Percentiles rank a stretch among this genome's conserved stretches.
These are phyloP conservation scores for Allomyces arbusculus DNA, from an alignment of 192 early-diverging fungal species.

Conservation along the genomic window DNA sequence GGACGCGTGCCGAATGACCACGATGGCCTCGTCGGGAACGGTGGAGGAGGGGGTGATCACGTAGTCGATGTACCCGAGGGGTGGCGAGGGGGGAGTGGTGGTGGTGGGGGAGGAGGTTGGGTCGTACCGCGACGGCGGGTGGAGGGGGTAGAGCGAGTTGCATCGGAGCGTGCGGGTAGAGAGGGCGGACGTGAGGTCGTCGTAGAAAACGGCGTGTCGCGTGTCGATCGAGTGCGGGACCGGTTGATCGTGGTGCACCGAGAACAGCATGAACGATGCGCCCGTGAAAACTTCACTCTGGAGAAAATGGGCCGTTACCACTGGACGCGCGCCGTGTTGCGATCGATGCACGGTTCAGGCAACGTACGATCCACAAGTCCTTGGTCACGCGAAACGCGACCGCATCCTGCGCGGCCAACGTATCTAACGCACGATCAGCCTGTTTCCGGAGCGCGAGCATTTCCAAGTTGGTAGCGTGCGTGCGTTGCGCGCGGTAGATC, in stretches of 20 bases:
- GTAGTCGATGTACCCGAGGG: neutral
- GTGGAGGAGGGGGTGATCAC: neutral
- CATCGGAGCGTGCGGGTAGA: neutral
- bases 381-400: neutral
- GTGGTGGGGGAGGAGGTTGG: neutral
- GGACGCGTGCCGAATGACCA: neutral
- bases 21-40: neutral
- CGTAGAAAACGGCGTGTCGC: neutral
- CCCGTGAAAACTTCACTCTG: neutral
- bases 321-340: neutral
- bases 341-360: neutral
- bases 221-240: neutral
- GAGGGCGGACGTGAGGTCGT: neutral
- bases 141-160: neutral
- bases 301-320: neutral
- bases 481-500: neutral
- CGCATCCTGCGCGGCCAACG: neutral
- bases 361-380: neutral
- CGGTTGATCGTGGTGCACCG: neutral
- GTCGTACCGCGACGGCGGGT: neutral
- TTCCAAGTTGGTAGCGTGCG: neutral
- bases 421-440: neutral
- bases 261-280: too few relatives aligned
- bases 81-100: neutral
- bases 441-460: neutral